phyloP scores from a whole-genome alignment of 345 rosid genomes.

The Citrus cavaleriei region DNA sequence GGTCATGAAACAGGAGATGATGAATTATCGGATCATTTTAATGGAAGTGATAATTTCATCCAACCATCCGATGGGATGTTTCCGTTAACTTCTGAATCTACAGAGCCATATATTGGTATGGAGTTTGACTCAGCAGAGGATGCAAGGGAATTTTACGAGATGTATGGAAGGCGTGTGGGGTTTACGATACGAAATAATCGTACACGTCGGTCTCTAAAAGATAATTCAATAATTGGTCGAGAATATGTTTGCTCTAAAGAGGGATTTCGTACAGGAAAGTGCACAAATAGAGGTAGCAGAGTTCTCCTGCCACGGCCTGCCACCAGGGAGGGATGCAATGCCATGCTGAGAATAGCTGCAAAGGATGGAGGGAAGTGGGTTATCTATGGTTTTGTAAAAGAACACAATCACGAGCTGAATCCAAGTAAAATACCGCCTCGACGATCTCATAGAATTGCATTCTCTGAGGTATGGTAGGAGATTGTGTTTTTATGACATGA shows the following conservation, averaged over 20 bases:
- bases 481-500: neutral
- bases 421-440: conserved; percentile 35
- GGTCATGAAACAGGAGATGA: conserved; percentile 32
- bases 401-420: conserved; percentile 37
- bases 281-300: conserved; percentile 14
- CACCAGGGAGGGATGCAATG: conserved; percentile 40
- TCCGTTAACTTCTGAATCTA: conserved; percentile 13
- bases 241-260: conserved; percentile 43
- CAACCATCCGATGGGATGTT: conserved; percentile 15
- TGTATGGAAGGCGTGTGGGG: conserved; percentile 34
- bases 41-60: conserved; percentile 20
- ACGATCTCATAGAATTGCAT: conserved; percentile 37
- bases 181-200: conserved; percentile 42
- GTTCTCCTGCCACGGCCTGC: conserved; percentile 22
- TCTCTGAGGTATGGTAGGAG: conserved; percentile 28
- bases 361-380: conserved; percentile 43
- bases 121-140: conserved; percentile 39
- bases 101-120: conserved; percentile 31
- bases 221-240: conserved; percentile 40
- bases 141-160: conserved; percentile 43
- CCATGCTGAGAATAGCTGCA: conserved; percentile 35
- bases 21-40: conserved; percentile 33
- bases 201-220: conserved; percentile 37
- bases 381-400: conserved; percentile 37
- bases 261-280: conserved; percentile 31